Conservation (phyloP, 768 basidiomycete species). For the Psilocybe cubensis region DNA sequence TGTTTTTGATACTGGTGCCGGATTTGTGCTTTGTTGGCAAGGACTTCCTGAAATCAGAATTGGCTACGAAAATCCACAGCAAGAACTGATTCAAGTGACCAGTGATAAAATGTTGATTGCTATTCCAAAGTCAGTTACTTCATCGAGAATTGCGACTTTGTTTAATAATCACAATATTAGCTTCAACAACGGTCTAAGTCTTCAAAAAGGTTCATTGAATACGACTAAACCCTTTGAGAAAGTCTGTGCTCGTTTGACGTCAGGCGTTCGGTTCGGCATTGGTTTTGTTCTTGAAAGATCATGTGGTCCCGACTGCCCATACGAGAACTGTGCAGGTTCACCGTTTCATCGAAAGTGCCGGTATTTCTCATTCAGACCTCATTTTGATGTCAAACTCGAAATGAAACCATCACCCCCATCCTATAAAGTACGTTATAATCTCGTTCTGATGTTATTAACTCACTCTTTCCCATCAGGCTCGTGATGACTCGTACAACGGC, state of each 20-base stretch:
- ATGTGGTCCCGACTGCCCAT: constrained; percentile 69
- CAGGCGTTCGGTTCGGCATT: constrained; percentile 87
- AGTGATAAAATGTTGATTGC: constrained; percentile 83
- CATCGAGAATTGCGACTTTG: not conserved
- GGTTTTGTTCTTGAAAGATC: constrained; percentile 83
- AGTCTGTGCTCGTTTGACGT: constrained; percentile 80
- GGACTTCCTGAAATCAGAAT: constrained; percentile 75
- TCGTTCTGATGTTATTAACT: not conserved
- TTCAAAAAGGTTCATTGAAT: constrained; percentile 11
- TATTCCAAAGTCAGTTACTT: constrained; percentile 76
- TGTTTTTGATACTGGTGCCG: constrained; percentile 72
- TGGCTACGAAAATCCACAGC: constrained; percentile 68
- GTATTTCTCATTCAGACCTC: constrained; percentile 77
- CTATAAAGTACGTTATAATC: constrained; percentile 45
- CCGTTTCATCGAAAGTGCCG: constrained; percentile 81
- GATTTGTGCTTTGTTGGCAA: constrained; percentile 86
- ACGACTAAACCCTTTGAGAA: constrained; percentile 53
- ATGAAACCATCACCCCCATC: constrained; percentile 45
- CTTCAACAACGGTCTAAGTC: constrained; percentile 20
- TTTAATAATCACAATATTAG: constrained; percentile 25
- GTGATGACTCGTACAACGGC: constrained; percentile 77
- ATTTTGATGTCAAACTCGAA: constrained; percentile 73
- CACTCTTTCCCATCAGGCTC: constrained; percentile 31
- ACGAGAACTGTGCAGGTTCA: constrained; percentile 67
- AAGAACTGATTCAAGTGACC: constrained; percentile 80